These are phyloP conservation scores for Gaultheria prostrata DNA, from an alignment of 148 eudicot genomes.

Conservation along the genomic window DNA sequence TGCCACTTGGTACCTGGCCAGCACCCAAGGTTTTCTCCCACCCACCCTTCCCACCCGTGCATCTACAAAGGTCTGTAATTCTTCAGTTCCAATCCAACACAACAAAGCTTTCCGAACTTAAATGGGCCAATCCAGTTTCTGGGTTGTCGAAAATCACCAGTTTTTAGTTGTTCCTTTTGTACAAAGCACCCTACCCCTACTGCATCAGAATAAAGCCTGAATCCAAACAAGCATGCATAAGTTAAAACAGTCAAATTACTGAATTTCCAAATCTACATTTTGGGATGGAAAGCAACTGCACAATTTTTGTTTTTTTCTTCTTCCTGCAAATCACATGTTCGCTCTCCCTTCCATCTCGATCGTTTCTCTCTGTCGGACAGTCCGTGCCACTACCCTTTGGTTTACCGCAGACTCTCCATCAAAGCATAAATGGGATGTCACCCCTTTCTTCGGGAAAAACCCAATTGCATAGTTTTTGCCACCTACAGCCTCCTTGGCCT, in stretches of 20 bases:
- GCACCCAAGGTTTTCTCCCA: no score
- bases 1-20: no score
- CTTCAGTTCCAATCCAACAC: no score
- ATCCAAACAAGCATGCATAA: slow-evolving; percentile 6
- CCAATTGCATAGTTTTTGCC: slow-evolving; percentile 36
- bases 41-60: no score
- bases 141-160: background rate
- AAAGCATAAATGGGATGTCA: slow-evolving; percentile 9
- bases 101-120: background rate
- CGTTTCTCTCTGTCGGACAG: background rate
- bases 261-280: background rate
- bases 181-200: background rate
- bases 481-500: slow-evolving; percentile 36
- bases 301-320: no score
- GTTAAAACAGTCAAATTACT: slow-evolving; percentile 7
- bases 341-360: background rate
- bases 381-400: background rate
- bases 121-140: background rate
- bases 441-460: slow-evolving; percentile 29
- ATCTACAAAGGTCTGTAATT: no score
- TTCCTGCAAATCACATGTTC: background rate
- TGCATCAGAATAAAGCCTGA: background rate
- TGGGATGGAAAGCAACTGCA: background rate
- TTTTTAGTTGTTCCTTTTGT: background rate
- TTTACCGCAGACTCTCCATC: background rate